phyloP scores from a whole-genome alignment of 164 flowering plant species.

The Liriodendron chinense region DNA sequence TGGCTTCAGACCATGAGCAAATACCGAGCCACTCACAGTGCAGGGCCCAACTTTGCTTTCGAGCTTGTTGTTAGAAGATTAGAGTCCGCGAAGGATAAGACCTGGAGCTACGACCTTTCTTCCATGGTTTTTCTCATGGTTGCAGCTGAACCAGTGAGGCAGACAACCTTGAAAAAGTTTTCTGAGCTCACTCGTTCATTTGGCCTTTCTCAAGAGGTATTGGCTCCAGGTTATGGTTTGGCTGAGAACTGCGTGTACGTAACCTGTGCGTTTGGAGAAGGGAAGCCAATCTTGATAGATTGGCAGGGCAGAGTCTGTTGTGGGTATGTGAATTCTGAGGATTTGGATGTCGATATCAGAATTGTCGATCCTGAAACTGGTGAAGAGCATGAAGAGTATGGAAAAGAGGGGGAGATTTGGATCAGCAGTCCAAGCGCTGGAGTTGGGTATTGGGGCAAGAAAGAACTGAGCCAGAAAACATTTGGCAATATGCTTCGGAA shows the following conservation, averaged over 20 bases:
- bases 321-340: conserved; percentile 45
- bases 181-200: conserved; percentile 55
- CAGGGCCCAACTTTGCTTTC: conserved; percentile 82
- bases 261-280: conserved; percentile 71
- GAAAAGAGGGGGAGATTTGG: conserved; percentile 85
- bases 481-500: conserved; percentile 45
- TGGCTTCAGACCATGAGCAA: conserved; percentile 71
- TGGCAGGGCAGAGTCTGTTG: conserved; percentile 88
- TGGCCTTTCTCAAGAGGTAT: conserved; percentile 53
- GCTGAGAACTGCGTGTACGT: conserved; percentile 87
- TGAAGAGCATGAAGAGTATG: conserved; percentile 45
- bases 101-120: conserved; percentile 49
- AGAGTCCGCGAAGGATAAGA: conserved; percentile 47
- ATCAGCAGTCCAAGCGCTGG: conserved; percentile 83
- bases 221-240: conserved; percentile 87
- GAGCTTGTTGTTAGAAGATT: conserved; percentile 61
- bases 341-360: conserved; percentile 58
- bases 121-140: conserved; percentile 75
- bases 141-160: conserved; percentile 87
- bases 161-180: conserved; percentile 60
- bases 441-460: conserved; percentile 75
- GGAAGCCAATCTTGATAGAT: conserved; percentile 56
- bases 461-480: conserved; percentile 56
- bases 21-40: conserved; percentile 70
- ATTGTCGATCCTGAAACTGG: conserved; percentile 66